Conservation (phyloP, 495 filamentous ascomycete species). For the Xylaria longipes region DNA sequence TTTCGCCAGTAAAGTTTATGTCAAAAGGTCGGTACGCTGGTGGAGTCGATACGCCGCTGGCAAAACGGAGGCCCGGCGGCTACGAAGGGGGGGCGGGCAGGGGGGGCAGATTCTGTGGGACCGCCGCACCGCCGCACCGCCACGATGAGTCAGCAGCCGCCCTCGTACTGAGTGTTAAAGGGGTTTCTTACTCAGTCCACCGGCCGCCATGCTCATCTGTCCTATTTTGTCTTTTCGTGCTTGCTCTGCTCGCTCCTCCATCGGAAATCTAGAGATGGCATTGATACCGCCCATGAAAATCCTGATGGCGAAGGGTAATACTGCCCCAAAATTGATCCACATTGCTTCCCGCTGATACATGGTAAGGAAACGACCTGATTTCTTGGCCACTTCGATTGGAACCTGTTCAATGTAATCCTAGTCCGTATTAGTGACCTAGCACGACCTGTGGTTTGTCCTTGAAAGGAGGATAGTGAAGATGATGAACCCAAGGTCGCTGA, state of each 20-base stretch:
- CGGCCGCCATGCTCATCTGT: background rate
- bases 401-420: background rate
- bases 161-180: no score
- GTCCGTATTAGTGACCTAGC: background rate
- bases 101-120: no score
- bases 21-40: no score
- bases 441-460: background rate
- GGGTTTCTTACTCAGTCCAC: background rate
- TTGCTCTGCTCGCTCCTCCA: background rate
- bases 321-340: conserved; percentile 47
- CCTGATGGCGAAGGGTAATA: background rate
- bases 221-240: background rate
- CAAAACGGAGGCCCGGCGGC: no score
- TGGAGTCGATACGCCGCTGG: no score
- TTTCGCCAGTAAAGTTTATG: no score
- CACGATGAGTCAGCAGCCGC: no score
- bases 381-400: background rate
- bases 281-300: conserved; percentile 1
- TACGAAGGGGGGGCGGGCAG: no score
- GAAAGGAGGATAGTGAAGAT: background rate
- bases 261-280: background rate
- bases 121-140: no score
- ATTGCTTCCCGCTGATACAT: conserved; percentile 52
- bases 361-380: conserved; percentile 31
- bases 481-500: background rate